These are phyloP conservation scores for Fusarium austroafricanum DNA, from an alignment of 2,329 filamentous ascomycete species.

Conservation along the genomic window DNA sequence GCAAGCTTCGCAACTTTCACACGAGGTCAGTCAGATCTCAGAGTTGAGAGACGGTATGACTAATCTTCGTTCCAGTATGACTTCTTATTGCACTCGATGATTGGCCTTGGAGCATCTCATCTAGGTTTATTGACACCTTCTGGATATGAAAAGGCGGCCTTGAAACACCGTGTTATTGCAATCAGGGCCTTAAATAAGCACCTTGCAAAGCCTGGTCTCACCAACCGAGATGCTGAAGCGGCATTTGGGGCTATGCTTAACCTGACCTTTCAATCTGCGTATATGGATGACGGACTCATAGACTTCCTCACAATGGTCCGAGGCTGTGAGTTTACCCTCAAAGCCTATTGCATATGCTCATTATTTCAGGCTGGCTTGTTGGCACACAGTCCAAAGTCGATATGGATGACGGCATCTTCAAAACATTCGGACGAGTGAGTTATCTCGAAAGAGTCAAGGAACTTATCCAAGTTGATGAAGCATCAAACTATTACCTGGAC, in stretches of 20 bases:
- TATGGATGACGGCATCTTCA: constrained; percentile 42
- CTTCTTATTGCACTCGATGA: constrained; percentile 57
- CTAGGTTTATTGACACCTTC: constrained; percentile 45
- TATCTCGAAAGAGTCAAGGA: constrained; percentile 47
- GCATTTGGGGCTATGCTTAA: constrained; percentile 53
- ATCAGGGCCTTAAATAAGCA: constrained; percentile 52
- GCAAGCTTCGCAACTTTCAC: constrained; percentile 52
- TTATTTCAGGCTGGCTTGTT: constrained; percentile 44
- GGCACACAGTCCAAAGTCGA: constrained; percentile 34
- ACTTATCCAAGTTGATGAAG: constrained; percentile 28
- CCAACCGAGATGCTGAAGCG: constrained; percentile 51
- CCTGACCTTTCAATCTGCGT: constrained; percentile 53
- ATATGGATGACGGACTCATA: constrained; percentile 54
- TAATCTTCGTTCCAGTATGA: constrained; percentile 47
- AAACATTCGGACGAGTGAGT: constrained; percentile 41
- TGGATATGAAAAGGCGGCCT: constrained; percentile 44
- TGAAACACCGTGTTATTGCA: constrained; percentile 54
- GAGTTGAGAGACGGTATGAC: background rate
- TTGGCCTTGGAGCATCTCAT: constrained; percentile 56
- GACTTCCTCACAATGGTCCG: constrained; percentile 55
- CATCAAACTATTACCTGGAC: constrained; percentile 28
- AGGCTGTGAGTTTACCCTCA: constrained; percentile 47
- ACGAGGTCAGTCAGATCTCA: constrained; percentile 46
- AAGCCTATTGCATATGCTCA: background rate
- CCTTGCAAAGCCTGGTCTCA: constrained; percentile 47